phyloP scores from a whole-genome alignment of 257 asterid genomes.

The Linaria vulgaris region DNA sequence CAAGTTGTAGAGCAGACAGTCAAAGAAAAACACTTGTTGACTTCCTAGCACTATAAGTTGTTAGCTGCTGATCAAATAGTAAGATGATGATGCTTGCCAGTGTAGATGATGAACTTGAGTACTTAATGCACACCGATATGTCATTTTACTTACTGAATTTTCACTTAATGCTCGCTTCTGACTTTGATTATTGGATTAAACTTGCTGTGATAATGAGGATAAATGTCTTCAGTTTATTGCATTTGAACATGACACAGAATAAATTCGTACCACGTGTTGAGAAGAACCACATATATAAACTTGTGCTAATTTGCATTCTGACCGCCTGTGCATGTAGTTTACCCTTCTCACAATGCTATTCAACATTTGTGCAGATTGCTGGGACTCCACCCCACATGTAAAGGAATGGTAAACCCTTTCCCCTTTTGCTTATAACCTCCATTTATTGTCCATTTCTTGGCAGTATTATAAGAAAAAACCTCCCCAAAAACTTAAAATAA shows the following conservation, averaged over 20 bases:
- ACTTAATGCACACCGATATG: not conserved
- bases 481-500: too few species aligned
- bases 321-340: constrained; percentile 13
- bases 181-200: not conserved
- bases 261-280: constrained; percentile 7
- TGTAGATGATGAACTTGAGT: not conserved
- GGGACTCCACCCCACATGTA: constrained; percentile 77
- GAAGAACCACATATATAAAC: constrained; percentile 6
- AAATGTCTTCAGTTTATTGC: not conserved
- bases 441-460: constrained; percentile 9
- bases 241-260: not conserved
- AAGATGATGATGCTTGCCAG: not conserved
- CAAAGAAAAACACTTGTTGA: not conserved
- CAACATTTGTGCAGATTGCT: constrained; percentile 70
- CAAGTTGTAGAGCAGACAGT: not conserved
- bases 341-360: constrained; percentile 23
- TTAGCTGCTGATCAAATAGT: not conserved
- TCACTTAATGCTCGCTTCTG: not conserved
- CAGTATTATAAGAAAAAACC: not conserved
- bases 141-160: not conserved
- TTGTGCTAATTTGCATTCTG: constrained; percentile 8
- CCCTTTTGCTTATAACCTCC: constrained; percentile 21
- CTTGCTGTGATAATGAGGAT: not conserved
- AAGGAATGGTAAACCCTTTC: constrained; percentile 61
- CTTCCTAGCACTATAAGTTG: not conserved